Conservation (phyloP, 2,329 filamentous ascomycete species). For the Tolypocladium amazonense region DNA sequence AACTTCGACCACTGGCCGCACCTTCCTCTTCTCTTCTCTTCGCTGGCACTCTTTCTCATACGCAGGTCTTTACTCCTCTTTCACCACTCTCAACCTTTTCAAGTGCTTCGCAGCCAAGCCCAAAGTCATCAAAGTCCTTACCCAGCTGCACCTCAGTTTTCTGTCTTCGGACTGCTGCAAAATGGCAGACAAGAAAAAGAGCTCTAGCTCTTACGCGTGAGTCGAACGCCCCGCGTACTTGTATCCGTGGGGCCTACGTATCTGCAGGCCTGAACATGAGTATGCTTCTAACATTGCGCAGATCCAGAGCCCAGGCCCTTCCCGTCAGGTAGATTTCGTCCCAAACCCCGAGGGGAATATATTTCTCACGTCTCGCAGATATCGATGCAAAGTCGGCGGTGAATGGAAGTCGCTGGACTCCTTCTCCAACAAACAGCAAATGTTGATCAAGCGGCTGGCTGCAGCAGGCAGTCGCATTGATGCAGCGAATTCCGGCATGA, state of each 20-base stretch:
- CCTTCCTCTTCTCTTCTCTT: neutral
- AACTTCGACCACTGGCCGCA: neutral
- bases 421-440: constrained; percentile 23
- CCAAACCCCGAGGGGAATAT: neutral
- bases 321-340: neutral
- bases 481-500: constrained; percentile 23
- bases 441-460: constrained; percentile 11
- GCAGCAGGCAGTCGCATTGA: constrained; percentile 8
- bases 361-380: constrained; percentile 11
- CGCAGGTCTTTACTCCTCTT: neutral
- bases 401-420: constrained; percentile 20
- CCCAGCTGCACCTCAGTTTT: neutral
- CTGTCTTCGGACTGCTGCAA: neutral
- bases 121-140: neutral
- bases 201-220: neutral
- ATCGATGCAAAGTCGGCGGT: constrained; percentile 22
- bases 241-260: neutral
- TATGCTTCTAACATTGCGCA: neutral
- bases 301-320: neutral
- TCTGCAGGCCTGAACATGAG: too few species aligned
- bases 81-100: neutral
- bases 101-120: neutral
- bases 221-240: neutral
- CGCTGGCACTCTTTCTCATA: neutral
- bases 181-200: neutral